These are phyloP conservation scores for Sphenostylis stenocarpa DNA, from an alignment of 306 rosid species.

Conservation along the genomic window DNA sequence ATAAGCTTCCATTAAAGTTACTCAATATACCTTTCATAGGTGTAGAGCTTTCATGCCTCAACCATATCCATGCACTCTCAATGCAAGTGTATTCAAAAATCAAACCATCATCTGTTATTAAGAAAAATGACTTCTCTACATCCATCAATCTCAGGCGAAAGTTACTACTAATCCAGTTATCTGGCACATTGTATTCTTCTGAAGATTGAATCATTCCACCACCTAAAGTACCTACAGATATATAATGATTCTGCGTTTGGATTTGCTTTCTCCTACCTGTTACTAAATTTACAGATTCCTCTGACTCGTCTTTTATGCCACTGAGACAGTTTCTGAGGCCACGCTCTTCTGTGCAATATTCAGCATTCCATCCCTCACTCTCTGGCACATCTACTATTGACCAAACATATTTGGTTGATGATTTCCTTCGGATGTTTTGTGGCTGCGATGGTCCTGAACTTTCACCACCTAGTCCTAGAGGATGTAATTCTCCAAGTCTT, in stretches of 20 bases:
- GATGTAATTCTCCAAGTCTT: neutral
- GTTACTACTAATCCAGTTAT: neutral
- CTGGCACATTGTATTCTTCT: neutral
- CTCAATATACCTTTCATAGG: constrained; percentile 1
- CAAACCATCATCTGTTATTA: neutral
- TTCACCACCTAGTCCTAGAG: constrained; percentile 1
- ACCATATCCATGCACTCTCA: constrained; percentile 7
- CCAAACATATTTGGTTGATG: constrained; percentile 1
- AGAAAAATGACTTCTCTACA: neutral
- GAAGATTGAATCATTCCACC: neutral
- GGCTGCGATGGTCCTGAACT: constrained; percentile 2
- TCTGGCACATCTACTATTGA: neutral
- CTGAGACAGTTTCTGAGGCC: neutral
- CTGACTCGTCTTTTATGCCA: neutral
- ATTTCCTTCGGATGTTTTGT: neutral
- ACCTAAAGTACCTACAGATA: neutral
- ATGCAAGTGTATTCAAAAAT: neutral
- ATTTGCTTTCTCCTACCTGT: constrained; percentile 1
- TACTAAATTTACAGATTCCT: neutral
- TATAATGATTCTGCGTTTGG: neutral
- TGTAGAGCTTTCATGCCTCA: constrained; percentile 1
- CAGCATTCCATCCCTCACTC: constrained; percentile 14
- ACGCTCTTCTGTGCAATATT: constrained; percentile 2
- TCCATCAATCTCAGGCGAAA: constrained; percentile 7
- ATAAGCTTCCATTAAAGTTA: constrained; percentile 8